These are phyloP conservation scores for Carpinus viminea DNA, from an alignment of 306 rosid genomes.

Conservation along the genomic window DNA sequence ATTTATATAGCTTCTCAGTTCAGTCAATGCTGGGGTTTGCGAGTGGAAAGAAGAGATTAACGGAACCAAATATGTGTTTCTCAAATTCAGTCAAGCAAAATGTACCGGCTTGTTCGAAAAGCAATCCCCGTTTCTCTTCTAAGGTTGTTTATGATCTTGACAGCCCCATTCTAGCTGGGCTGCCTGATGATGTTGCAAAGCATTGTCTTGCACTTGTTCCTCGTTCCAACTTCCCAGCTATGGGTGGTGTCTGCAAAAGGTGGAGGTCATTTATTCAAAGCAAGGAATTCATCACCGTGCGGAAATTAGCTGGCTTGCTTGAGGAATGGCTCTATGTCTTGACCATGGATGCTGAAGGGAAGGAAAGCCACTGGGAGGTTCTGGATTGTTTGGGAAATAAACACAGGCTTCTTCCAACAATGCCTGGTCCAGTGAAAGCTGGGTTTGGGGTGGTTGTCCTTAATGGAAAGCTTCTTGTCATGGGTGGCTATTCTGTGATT, in stretches of 20 bases:
- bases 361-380: slow-evolving; percentile 90
- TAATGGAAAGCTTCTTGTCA: slow-evolving; percentile 81
- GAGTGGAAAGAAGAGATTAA: slow-evolving; percentile 60
- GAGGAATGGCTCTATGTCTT: slow-evolving; percentile 94
- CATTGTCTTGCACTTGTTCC: slow-evolving; percentile 92
- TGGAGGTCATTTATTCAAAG: slow-evolving; percentile 84
- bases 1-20: slow-evolving; percentile 34
- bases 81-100: slow-evolving; percentile 45
- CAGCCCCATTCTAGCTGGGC: slow-evolving; percentile 65
- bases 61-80: slow-evolving; percentile 59
- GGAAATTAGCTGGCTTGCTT: slow-evolving; percentile 72
- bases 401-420: slow-evolving; percentile 58
- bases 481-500: slow-evolving; percentile 67
- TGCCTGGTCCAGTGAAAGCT: slow-evolving; percentile 67
- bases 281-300: slow-evolving; percentile 69
- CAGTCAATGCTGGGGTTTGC: slow-evolving; percentile 56
- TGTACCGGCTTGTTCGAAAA: slow-evolving; percentile 40
- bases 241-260: slow-evolving; percentile 78
- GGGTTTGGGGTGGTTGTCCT: slow-evolving; percentile 75
- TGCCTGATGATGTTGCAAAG: slow-evolving; percentile 92
- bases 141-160: slow-evolving; percentile 37
- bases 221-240: slow-evolving; percentile 59
- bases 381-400: slow-evolving; percentile 68
- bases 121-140: slow-evolving; percentile 36
- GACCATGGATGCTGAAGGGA: slow-evolving; percentile 54